These are phyloP conservation scores for Alternaria consortialis DNA, from an alignment of 2,329 filamentous ascomycete genomes.

Conservation along the genomic window DNA sequence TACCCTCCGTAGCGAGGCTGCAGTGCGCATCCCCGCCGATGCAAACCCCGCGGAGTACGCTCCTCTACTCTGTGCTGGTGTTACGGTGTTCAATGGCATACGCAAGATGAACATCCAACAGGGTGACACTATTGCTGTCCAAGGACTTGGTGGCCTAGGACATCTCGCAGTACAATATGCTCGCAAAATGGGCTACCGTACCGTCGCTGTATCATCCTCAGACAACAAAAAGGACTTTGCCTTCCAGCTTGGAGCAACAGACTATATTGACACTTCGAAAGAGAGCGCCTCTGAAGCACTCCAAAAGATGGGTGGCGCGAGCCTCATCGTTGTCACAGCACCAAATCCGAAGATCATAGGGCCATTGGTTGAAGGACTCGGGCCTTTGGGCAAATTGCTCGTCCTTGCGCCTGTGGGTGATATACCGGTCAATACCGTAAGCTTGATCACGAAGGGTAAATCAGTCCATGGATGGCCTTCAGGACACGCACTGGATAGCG, in stretches of 20 bases:
- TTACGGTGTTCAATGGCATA: slow-evolving; percentile 63
- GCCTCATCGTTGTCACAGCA: slow-evolving; percentile 69
- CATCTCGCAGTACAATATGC: slow-evolving; percentile 65
- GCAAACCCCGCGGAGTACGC: slow-evolving; percentile 58
- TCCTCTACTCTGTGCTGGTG: slow-evolving; percentile 59
- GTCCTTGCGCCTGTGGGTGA: slow-evolving; percentile 64
- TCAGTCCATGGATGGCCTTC: slow-evolving; percentile 63
- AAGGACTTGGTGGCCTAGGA: slow-evolving; percentile 63
- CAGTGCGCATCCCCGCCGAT: slow-evolving; percentile 60
- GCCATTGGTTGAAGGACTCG: slow-evolving; percentile 64
- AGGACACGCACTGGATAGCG: slow-evolving; percentile 62
- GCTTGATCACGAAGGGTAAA: slow-evolving; percentile 58
- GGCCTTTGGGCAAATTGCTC: slow-evolving; percentile 65
- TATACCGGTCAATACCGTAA: slow-evolving; percentile 54
- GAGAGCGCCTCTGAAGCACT: slow-evolving; percentile 61
- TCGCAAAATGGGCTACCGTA: slow-evolving; percentile 61
- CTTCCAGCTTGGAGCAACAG: slow-evolving; percentile 63
- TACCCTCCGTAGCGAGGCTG: slow-evolving; percentile 67
- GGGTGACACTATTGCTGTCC: slow-evolving; percentile 60
- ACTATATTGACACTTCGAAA: slow-evolving; percentile 64
- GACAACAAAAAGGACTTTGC: slow-evolving; percentile 63
- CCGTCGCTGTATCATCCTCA: slow-evolving; percentile 61
- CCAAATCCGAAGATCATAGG: slow-evolving; percentile 66
- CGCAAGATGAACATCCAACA: slow-evolving; percentile 57
- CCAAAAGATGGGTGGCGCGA: slow-evolving; percentile 67